These are phyloP conservation scores for Zhuliangozyma blackwelliae DNA, from an alignment of 1,139 yeast species.

Conservation along the genomic window DNA sequence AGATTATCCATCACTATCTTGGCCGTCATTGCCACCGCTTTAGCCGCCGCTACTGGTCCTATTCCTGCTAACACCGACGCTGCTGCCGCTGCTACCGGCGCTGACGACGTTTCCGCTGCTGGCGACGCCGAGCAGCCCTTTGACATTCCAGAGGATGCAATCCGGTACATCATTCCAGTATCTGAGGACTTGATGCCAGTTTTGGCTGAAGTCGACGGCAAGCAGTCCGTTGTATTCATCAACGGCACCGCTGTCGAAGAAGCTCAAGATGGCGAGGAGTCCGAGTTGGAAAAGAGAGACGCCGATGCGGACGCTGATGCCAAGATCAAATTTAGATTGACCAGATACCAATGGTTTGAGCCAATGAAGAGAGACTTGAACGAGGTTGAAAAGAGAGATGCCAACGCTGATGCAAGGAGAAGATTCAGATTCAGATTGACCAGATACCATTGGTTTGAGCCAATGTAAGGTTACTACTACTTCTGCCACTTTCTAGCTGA, in stretches of 20 bases:
- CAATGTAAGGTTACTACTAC: no score
- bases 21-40: constrained; percentile 7
- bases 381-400: constrained; percentile 10
- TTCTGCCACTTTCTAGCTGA: no score
- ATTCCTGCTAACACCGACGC: no score
- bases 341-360: constrained; percentile 8
- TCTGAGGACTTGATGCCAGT: constrained; percentile 6
- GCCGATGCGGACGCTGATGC: constrained; percentile 6
- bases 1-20: constrained; percentile 9
- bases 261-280: constrained; percentile 5
- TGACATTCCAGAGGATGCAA: constrained; percentile 6
- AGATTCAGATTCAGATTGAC: constrained; percentile 5
- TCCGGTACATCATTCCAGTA: constrained; percentile 5
- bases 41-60: no score
- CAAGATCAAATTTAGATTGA: constrained; percentile 4
- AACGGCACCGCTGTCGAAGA: constrained; percentile 4
- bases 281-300: constrained; percentile 9
- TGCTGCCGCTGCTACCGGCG: no score
- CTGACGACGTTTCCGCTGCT: no score
- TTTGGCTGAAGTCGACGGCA: constrained; percentile 2
- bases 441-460: constrained; percentile 8
- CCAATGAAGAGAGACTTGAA: no score
- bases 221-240: constrained; percentile 5
- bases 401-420: constrained; percentile 5
- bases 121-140: background rate